Evolutionary conservation across 2,329 filamentous ascomycete species (phyloP), one percentile per base, ranked within the genome.

Genomic region (Diplodia scrobiculata): DNA sequence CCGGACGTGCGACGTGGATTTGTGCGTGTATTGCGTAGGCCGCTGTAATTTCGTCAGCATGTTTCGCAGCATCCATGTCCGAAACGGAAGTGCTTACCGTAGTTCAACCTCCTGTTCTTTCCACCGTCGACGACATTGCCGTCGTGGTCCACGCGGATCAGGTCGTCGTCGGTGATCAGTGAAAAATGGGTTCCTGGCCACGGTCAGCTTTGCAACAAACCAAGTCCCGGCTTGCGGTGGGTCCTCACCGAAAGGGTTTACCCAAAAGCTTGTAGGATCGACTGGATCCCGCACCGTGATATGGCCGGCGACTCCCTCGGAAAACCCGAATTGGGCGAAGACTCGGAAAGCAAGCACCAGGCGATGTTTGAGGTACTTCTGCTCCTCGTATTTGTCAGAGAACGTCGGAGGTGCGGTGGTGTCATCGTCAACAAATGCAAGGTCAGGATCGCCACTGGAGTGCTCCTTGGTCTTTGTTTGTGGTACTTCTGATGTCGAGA

Each of bases 111-210:
- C 13, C 79, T 73, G 6, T 79, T 76, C 1, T 76, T 72, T 0
- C 86, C 86, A 2, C 87, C 86, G 14, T 84, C 86, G 36, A 89
- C 81, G 17, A 89, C 81, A n/a, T 83, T 78, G 0, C 87, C 87
- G 0, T 80, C 71, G 55, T 84, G 79, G 70, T 87, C 80, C 3
- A 89, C 86, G 25, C 82, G 83, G 64, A 89, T 87, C 38, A 89
- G 79, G 70, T 89, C 86, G 0, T 83, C 85, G 0, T 81, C 80
- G 59, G 83, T 85, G 34, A 89, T 82, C 60, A 85, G 80, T 70
- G 88, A 82, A 1, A 91, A 87, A 17, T 84, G 84, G 64, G 91
- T 89, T 19, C 91, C 80, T 69, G 90, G 87, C 0, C 84, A 87
- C 0, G 66, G 85, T 88, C 47, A 90, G 50, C 83, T 19, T 19